A percentile compares a stretch with the other conserved stretches of the same genome.
Conservation (phyloP, 441 rosid species). For the Biscutella laevigata region DNA sequence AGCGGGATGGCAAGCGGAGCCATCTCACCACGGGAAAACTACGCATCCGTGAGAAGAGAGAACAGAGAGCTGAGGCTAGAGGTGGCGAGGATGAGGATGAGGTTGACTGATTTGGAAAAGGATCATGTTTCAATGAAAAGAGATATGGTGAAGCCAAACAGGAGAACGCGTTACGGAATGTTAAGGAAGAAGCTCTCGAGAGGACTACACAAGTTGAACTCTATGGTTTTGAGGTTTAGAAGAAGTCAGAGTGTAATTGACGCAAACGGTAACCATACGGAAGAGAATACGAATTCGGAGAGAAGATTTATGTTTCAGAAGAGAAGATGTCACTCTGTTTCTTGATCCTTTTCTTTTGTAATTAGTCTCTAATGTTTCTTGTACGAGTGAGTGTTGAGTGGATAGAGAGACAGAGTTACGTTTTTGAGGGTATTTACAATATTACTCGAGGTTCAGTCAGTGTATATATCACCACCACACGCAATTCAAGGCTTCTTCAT, state of each 20-base stretch:
- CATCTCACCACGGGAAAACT: conserved; percentile 83
- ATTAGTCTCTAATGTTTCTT: not conserved
- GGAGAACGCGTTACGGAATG: conserved; percentile 36
- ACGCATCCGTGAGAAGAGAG: conserved; percentile 91
- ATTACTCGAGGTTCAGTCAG: too few relatives aligned
- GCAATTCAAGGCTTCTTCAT: too few relatives aligned
- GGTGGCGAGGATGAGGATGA: conserved; percentile 95
- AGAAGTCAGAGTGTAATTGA: conserved; percentile 35
- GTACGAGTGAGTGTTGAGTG: too few relatives aligned
- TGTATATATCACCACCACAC: too few relatives aligned
- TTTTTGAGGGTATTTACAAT: too few relatives aligned
- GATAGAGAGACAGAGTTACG: too few relatives aligned
- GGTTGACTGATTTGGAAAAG: conserved; percentile 82
- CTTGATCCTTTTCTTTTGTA: conserved; percentile 35
- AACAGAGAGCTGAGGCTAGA: conserved; percentile 88
- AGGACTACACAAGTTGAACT: conserved; percentile 66
- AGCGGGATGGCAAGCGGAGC: conserved; percentile 96
- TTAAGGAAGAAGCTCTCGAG: conserved; percentile 61
- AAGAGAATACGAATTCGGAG: conserved; percentile 51
- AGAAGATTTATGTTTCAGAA: conserved; percentile 61
- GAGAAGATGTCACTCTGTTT: conserved; percentile 81
- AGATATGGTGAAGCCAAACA: conserved; percentile 55
- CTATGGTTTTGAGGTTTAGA: conserved; percentile 49
- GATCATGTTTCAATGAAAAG: conserved; percentile 91
- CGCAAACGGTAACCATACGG: conserved; percentile 25